Base-by-base conservation (phyloP, 148 eudicot genomes). In the Cornus controversa region DNA sequence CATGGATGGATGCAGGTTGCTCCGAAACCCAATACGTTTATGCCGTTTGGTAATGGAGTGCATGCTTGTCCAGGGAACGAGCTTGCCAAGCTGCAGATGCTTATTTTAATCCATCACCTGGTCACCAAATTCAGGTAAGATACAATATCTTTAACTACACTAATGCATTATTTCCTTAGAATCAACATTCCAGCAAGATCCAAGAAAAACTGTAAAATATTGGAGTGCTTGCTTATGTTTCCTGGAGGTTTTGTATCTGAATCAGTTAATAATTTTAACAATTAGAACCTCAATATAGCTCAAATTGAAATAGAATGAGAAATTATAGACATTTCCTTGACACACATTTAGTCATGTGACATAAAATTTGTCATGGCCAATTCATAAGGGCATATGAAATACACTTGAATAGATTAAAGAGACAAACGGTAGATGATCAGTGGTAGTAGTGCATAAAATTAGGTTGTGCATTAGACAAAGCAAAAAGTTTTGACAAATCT, bases 1-100 rank as follows among this genome's bases (percentile, higher is more conserved):
- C 75, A 40, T 63, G 66, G 66, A 36, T 67, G 67, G 72, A 42
- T 77, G 76, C 83, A 93, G 99, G 90, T 58, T 71, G 87, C 89
- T 54, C 89, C 87, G 64, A 96, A 86, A 75, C 91, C 94, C 69
- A 86, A 89, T 80, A 93, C 93, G 40, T 95, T 74, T 71, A 86
- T 93, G 94, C 98, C 99, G 84, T 95, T 95, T 82, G 99, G 99
- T 72, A 83, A 86, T 66, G 99, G 99, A 65, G 82, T 84, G 54
- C 99, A 95, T 83, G 89, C 98, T 58, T 96, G 97, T 77, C 99
- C 97, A 9, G 99, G 97, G 73, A 95, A 93, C 82, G 97, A 91
- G 77, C 89, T 95, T 2, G 98, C 97, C 72, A 96, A 90, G 79
- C 76, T 93, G 75, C 88, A 90, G 84, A 89, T 96, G 75, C 85